These are phyloP conservation scores for Abrus pulchellus DNA, from an alignment of 306 rosid genomes.

Conservation along the genomic window DNA sequence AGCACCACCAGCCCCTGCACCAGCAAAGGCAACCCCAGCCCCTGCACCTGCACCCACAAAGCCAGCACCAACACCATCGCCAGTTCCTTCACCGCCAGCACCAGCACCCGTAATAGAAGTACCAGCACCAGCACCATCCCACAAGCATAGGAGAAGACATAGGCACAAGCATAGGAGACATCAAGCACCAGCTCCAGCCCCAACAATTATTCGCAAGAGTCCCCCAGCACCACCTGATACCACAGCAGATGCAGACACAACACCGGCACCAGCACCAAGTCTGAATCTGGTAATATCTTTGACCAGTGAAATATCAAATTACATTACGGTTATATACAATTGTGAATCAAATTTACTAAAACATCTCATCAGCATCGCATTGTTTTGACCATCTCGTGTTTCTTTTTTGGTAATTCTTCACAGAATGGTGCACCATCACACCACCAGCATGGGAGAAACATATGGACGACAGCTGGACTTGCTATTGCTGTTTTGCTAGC, in stretches of 20 bases:
- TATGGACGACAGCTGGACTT: slow-evolving; percentile 59
- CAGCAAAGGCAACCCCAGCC: slow-evolving; percentile 58
- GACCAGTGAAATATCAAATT: slow-evolving; percentile 24
- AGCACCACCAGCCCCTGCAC: slow-evolving; percentile 73
- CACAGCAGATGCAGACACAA: slow-evolving; percentile 61
- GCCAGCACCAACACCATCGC: slow-evolving; percentile 63
- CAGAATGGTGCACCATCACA: slow-evolving; percentile 76
- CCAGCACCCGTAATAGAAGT: slow-evolving; percentile 55
- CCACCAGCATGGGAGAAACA: slow-evolving; percentile 55
- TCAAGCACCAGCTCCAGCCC: slow-evolving; percentile 83
- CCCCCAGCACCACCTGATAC: slow-evolving; percentile 92
- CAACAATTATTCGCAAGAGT: slow-evolving; percentile 59
- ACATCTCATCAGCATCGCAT: slow-evolving; percentile 5
- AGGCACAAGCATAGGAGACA: slow-evolving; percentile 71
- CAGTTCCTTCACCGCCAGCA: slow-evolving; percentile 64
- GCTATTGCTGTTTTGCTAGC: slow-evolving; percentile 66
- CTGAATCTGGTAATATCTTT: slow-evolving; percentile 69
- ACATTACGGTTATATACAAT: neutral
- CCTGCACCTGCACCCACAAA: slow-evolving; percentile 69
- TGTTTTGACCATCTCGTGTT: slow-evolving; percentile 29
- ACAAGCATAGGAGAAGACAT: slow-evolving; percentile 66
- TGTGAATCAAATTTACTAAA: neutral
- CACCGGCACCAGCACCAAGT: slow-evolving; percentile 94
- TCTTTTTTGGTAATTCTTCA: slow-evolving; percentile 20
- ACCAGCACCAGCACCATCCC: slow-evolving; percentile 62